Conservation (phyloP, 1,284 basidiomycete species). For the Sanghuangporus baumii region DNA sequence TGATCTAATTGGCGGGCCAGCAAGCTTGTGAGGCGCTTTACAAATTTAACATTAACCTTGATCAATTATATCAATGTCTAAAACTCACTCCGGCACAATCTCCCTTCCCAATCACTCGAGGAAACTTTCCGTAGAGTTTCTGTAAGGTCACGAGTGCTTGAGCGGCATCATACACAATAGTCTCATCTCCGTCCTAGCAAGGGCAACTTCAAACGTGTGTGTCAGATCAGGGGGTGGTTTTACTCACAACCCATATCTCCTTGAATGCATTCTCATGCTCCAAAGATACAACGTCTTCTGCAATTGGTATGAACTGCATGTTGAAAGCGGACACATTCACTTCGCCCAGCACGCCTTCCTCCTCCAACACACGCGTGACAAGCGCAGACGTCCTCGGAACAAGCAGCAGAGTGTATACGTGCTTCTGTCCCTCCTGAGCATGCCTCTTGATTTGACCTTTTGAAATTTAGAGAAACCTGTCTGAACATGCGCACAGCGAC, state of each 20-base stretch:
- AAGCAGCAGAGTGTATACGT: conserved; percentile 85
- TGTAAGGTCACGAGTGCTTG: conserved; percentile 86
- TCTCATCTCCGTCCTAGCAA: conserved; percentile 87
- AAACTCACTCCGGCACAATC: conserved; percentile 80
- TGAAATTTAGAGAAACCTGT: conserved; percentile 8
- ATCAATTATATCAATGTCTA: conserved; percentile 8
- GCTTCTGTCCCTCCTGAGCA: conserved; percentile 58
- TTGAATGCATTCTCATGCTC: conserved; percentile 82
- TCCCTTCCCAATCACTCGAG: conserved; percentile 91
- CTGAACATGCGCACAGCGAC: background rate
- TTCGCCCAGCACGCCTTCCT: conserved; percentile 90
- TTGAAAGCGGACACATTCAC: conserved; percentile 83
- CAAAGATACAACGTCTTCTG: conserved; percentile 85
- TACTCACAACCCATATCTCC: conserved; percentile 79
- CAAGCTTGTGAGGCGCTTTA: conserved; percentile 71
- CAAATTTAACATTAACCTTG: background rate
- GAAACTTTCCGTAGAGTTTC: conserved; percentile 84
- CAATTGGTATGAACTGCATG: conserved; percentile 89
- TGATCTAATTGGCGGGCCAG: conserved; percentile 57
- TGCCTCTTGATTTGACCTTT: conserved; percentile 86
- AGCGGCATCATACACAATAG: conserved; percentile 82
- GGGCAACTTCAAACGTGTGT: conserved; percentile 1
- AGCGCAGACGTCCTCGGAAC: conserved; percentile 87
- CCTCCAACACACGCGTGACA: conserved; percentile 78
- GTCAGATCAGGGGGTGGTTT: background rate